A percentile compares a stretch with the other conserved stretches of the same genome.
Conservation (phyloP, 345 rosid species). For the Cardamine resedifolia region DNA sequence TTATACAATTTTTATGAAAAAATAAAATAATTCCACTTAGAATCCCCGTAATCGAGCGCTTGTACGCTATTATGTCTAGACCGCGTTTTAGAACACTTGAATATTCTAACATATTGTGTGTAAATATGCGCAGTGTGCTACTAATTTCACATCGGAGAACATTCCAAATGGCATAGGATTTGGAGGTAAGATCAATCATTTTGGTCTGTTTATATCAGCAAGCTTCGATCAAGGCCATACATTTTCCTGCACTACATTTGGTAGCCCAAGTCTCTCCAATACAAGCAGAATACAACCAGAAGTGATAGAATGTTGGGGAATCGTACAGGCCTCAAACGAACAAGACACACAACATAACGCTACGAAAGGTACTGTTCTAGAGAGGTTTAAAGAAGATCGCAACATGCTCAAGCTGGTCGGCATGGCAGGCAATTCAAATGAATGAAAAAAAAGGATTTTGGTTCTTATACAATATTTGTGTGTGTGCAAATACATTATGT, state of each 20-base stretch:
- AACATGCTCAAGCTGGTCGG: slow-evolving; percentile 91
- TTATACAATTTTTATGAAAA: too few relatives aligned
- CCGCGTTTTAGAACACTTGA: too few relatives aligned
- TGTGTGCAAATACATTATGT: slow-evolving; percentile 9
- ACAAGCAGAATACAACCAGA: slow-evolving; percentile 56
- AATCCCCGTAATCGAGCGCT: too few relatives aligned
- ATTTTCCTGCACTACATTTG: slow-evolving; percentile 69
- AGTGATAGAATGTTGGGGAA: slow-evolving; percentile 89
- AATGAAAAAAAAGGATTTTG: slow-evolving; percentile 31
- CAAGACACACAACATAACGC: slow-evolving; percentile 47
- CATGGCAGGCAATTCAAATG: slow-evolving; percentile 73
- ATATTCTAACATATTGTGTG: background rate
- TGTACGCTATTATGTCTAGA: too few relatives aligned
- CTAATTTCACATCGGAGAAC: slow-evolving; percentile 77
- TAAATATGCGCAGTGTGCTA: slow-evolving; percentile 64
- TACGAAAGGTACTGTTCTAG: slow-evolving; percentile 54
- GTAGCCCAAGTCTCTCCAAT: slow-evolving; percentile 74
- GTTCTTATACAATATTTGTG: background rate
- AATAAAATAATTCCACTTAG: too few relatives aligned
- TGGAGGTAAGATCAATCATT: slow-evolving; percentile 78
- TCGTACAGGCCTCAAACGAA: slow-evolving; percentile 40
- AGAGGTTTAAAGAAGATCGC: slow-evolving; percentile 84
- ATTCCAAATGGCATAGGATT: slow-evolving; percentile 95
- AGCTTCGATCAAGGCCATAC: slow-evolving; percentile 80
- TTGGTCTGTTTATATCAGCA: slow-evolving; percentile 75